phyloP scores from a whole-genome alignment of 805 yeast species.

The Suhomyces emberorum region DNA sequence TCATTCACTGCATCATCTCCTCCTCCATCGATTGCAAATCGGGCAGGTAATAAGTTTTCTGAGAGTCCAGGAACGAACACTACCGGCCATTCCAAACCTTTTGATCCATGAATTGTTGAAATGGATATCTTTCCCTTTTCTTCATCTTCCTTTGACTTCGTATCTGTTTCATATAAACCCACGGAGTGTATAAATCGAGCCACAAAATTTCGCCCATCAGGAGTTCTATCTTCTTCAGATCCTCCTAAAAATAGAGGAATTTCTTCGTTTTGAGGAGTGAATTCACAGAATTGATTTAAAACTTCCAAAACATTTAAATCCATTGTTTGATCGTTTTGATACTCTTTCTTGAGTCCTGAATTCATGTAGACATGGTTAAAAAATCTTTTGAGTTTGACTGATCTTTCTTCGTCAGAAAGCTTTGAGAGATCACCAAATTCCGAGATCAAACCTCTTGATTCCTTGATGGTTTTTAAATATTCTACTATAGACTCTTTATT shows the following conservation, averaged over 20 bases:
- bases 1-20: slow-evolving; percentile 49
- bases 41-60: slow-evolving; percentile 65
- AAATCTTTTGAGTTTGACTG: slow-evolving; percentile 7
- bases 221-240: slow-evolving; percentile 6
- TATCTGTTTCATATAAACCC: slow-evolving; percentile 30
- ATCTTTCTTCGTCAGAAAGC: neutral
- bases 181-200: slow-evolving; percentile 29
- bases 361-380: slow-evolving; percentile 23
- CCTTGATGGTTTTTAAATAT: slow-evolving; percentile 26
- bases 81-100: slow-evolving; percentile 94
- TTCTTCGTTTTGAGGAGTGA: slow-evolving; percentile 28
- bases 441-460: slow-evolving; percentile 10
- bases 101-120: slow-evolving; percentile 88
- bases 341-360: slow-evolving; percentile 30
- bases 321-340: slow-evolving; percentile 23
- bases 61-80: slow-evolving; percentile 76
- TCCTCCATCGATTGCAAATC: slow-evolving; percentile 36
- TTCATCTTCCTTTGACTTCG: slow-evolving; percentile 15
- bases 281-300: slow-evolving; percentile 31
- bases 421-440: neutral
- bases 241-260: slow-evolving; percentile 8
- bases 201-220: slow-evolving; percentile 17
- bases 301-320: slow-evolving; percentile 41
- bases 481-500: slow-evolving; percentile 14
- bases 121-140: slow-evolving; percentile 35